Evolutionary conservation across 345 rosid species (phyloP), one percentile per base, ranked within the genome.

Genomic region (Linum usitatissimum): DNA sequence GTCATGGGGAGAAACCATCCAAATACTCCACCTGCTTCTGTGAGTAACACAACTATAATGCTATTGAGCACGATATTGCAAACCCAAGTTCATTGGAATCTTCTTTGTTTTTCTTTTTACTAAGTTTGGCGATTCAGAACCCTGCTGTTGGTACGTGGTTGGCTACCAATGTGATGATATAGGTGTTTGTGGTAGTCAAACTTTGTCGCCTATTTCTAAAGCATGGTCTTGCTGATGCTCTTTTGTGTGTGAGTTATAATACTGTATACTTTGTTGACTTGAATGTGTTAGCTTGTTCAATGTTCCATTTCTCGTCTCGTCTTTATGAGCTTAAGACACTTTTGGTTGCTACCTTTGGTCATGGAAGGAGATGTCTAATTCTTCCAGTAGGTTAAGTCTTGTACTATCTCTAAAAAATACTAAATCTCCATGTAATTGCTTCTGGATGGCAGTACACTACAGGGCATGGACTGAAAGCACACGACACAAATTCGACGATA

Each of bases 11-110:
- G 66, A 92, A 84, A 62, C 96, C 98, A 38, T 70, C 97, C 63
- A 89, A 89, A 72, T 89, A 92, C 70, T 77, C 98, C 0, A 87
- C 98, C 10, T 92, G 94, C 80, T 92, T 92, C 73, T 76, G 96
- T 91, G 73, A 87, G 91, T 77, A 54, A 30, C 15, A 6, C 9
- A 48, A 42, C 53, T 53, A 13, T 45, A 42, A 15, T 57, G 55
- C 59, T 57, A 20, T 53, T 53, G 1, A 12, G 49, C 38, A 34
- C 13, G 19, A 13, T 17, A 56, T 36, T 21, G n/a, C 18, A 30
- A 18, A 30, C 20, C 10, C 19, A 21, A n/a, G 19, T 38, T 3
- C 17, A 30, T 57, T 28, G 39, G 5, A 4, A 18, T 18, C 15
- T 1, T 28, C 2, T 6, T 45, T 45, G 14, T 10, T 45, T 10